Base-by-base conservation (phyloP, 768 basidiomycete genomes). In the Boletales sp. region DNA sequence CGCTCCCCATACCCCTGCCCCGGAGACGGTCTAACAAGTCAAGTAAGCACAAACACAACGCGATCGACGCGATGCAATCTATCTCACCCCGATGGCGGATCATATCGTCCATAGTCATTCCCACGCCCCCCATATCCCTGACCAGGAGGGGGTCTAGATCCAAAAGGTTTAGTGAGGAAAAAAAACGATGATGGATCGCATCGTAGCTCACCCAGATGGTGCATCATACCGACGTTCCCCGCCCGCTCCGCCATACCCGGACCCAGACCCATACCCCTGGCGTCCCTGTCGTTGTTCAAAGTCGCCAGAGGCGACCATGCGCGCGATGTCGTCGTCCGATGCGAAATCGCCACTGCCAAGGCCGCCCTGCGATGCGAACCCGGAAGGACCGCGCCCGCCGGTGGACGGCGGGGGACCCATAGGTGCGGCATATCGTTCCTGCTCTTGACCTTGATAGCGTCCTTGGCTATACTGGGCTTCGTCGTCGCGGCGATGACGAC, bases 311-410 rank as follows among this genome's bases (percentile, higher is more conserved):
- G 38, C 1, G 40, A 68, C 44, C 57, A 66, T 55, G 43, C 53
- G 52, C 8, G 51, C 17, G 31, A 66, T 57, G 1, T 66, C 64
- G 5, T 40, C 61, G 53, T 66, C 64, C 40, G 64, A 54, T 43
- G 60, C 64, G 40, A 68, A 68, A 57, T 66, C 64, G n/a, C 40
- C 49, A 1, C 53, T 59, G 40, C 51, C 55, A 15, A 64, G 43
- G 6, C 55, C 64, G 5, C 59, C 56, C 13, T 15, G 56, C 29
- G 53, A 46, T 4, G 13, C 18, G 9, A 40, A n/a, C 21, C 1
- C 57, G 11, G 21, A 12, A 1, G 30, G 1, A 0, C 42, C 43
- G 17, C 44, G 53, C 3, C 52, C 59, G n/a, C n/a, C n/a, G n/a
- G n/a, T n/a, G 1, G 53, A 2, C 3, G 53, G 63, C 1, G 48